phyloP scores from a whole-genome alignment of 306 rosid species.

The Pachyrhizus erosus region DNA sequence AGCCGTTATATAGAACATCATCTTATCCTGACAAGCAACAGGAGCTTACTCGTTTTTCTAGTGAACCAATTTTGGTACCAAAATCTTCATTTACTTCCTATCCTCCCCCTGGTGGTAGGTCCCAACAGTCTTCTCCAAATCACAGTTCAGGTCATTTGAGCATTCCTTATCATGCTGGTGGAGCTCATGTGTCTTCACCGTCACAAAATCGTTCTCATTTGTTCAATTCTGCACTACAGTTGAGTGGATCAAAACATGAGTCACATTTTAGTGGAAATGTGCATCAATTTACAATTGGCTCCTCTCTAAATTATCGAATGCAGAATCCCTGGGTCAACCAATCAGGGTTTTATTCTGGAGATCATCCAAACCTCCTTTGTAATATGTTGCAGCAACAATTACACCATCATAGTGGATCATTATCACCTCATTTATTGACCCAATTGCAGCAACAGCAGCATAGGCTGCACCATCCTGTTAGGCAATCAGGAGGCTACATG shows the following conservation, averaged over 20 bases:
- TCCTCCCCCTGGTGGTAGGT: constrained; percentile 66
- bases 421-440: constrained; percentile 53
- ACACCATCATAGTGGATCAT: constrained; percentile 57
- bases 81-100: constrained; percentile 62
- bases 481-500: constrained; percentile 53
- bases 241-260: constrained; percentile 52
- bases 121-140: constrained; percentile 53
- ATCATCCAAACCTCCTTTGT: constrained; percentile 64
- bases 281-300: constrained; percentile 48
- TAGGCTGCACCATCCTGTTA: constrained; percentile 53
- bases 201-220: constrained; percentile 51
- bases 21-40: constrained; percentile 61
- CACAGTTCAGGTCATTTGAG: constrained; percentile 50
- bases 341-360: constrained; percentile 61
- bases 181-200: constrained; percentile 50
- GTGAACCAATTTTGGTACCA: constrained; percentile 58
- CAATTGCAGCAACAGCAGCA: constrained; percentile 65
- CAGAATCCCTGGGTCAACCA: constrained; percentile 60
- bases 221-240: constrained; percentile 51
- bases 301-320: constrained; percentile 51
- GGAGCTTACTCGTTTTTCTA: constrained; percentile 55
- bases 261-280: constrained; percentile 51
- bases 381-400: constrained; percentile 86
- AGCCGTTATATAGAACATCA: constrained; percentile 60
- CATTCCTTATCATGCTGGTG: constrained; percentile 53